phyloP scores from a whole-genome alignment of 148 eudicot species.

The Diospyros lotus region DNA sequence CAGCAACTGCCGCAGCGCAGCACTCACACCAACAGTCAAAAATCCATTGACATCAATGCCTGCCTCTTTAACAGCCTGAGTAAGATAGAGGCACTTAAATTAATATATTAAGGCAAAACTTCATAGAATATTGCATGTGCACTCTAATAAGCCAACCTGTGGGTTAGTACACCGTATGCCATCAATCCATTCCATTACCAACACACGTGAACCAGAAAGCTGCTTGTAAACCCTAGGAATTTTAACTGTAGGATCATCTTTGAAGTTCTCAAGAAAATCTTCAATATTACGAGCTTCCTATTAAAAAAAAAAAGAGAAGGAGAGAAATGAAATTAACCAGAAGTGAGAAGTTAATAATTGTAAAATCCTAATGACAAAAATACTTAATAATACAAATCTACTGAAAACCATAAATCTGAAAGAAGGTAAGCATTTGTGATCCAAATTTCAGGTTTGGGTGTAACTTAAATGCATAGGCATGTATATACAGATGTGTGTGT shows the following conservation, averaged over 20 bases:
- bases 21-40: conserved; percentile 96
- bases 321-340: neutral
- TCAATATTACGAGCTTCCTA: conserved; percentile 99
- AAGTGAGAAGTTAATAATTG: neutral
- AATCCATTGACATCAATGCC: conserved; percentile 88
- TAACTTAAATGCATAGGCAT: neutral
- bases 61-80: conserved; percentile 80
- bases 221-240: conserved; percentile 83
- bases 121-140: neutral
- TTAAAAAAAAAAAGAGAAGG: too few relatives aligned
- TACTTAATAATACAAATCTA: neutral
- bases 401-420: neutral
- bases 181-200: conserved; percentile 99
- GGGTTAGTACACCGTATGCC: conserved; percentile 98
- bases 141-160: conserved; percentile 49
- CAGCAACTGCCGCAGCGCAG: conserved; percentile 86
- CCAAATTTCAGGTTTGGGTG: neutral
- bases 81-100: conserved; percentile 8
- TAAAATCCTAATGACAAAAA: neutral
- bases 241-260: conserved; percentile 94
- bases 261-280: conserved; percentile 91
- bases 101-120: conserved; percentile 9
- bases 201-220: conserved; percentile 85
- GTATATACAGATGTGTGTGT: too few relatives aligned
- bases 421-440: neutral